phyloP scores from a whole-genome alignment of 495 filamentous ascomycete species.

The Xylaria cubensis region DNA sequence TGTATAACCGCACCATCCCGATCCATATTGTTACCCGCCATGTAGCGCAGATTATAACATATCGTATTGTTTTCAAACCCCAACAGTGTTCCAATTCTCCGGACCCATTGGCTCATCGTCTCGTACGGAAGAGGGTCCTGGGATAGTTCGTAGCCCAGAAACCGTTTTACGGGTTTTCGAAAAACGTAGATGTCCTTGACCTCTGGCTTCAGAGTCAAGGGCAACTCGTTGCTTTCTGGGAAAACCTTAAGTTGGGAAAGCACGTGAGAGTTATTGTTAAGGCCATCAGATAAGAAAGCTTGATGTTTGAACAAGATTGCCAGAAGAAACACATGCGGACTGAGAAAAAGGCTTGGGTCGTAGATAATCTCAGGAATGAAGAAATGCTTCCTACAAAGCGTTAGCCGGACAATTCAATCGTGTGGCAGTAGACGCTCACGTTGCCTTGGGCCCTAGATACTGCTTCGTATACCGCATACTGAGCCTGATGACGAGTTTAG shows the following conservation, averaged over 20 bases:
- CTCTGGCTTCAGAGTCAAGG: not conserved
- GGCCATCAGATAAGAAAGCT: not conserved
- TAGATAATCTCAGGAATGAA: not conserved
- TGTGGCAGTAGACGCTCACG: not conserved
- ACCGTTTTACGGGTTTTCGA: not conserved
- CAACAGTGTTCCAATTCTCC: not conserved
- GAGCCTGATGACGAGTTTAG: not conserved
- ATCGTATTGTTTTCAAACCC: constrained; percentile 1
- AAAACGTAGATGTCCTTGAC: not conserved
- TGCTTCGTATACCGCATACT: not conserved
- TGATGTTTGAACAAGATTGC: not conserved
- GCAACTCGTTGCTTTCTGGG: not conserved
- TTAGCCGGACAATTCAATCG: not conserved
- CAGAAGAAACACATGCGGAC: not conserved
- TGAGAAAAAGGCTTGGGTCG: not conserved
- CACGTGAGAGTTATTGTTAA: not conserved
- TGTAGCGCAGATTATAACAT: not conserved
- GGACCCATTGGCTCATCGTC: not conserved
- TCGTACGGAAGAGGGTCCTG: not conserved
- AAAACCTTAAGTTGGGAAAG: not conserved
- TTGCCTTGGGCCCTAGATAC: not conserved
- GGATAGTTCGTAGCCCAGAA: not conserved
- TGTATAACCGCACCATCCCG: not conserved
- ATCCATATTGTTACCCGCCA: not conserved
- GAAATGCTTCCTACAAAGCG: not conserved